These are phyloP conservation scores for Exutisphaerella laricina DNA, from an alignment of 2,329 filamentous ascomycete genomes.

Conservation along the genomic window DNA sequence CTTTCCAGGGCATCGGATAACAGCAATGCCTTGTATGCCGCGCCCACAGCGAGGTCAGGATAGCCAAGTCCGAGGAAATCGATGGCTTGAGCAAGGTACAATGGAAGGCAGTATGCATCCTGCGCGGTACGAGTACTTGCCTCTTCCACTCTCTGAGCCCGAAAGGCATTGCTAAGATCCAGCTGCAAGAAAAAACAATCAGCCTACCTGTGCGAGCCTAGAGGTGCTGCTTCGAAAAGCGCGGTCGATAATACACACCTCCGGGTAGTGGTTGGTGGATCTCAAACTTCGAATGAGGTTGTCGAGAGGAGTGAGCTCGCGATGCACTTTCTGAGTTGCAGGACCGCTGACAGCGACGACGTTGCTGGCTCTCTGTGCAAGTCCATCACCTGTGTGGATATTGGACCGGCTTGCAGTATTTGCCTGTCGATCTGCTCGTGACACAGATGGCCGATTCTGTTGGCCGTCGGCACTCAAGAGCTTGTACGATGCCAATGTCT, in stretches of 20 bases:
- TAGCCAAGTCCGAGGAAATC: slow-evolving; percentile 72
- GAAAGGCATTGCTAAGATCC: slow-evolving; percentile 1
- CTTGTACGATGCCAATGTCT: slow-evolving; percentile 29
- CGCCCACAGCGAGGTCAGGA: slow-evolving; percentile 81
- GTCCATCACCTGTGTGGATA: too few species aligned
- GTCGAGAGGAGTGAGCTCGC: neutral
- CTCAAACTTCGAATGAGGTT: slow-evolving; percentile 10
- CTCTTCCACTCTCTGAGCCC: slow-evolving; percentile 12
- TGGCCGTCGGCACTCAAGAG: slow-evolving; percentile 1
- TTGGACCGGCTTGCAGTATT: too few species aligned
- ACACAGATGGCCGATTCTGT: neutral
- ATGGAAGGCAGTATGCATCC: slow-evolving; percentile 20
- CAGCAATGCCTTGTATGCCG: slow-evolving; percentile 86
- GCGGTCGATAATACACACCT: slow-evolving; percentile 21
- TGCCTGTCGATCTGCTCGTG: slow-evolving; percentile 2
- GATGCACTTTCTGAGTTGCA: too few species aligned
- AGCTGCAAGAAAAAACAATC: slow-evolving; percentile 16
- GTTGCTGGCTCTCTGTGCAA: too few species aligned
- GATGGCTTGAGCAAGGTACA: slow-evolving; percentile 55
- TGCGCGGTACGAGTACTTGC: slow-evolving; percentile 10
- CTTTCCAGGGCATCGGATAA: slow-evolving; percentile 74
- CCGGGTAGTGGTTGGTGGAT: slow-evolving; percentile 14
- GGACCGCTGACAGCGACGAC: too few species aligned
- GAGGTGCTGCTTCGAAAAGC: too few species aligned
- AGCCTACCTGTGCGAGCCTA: slow-evolving; percentile 17